Evolutionary conservation across 2,329 filamentous ascomycete species (phyloP), one percentile per base, ranked within the genome.

Genomic region (Dactylellina cionopaga): DNA sequence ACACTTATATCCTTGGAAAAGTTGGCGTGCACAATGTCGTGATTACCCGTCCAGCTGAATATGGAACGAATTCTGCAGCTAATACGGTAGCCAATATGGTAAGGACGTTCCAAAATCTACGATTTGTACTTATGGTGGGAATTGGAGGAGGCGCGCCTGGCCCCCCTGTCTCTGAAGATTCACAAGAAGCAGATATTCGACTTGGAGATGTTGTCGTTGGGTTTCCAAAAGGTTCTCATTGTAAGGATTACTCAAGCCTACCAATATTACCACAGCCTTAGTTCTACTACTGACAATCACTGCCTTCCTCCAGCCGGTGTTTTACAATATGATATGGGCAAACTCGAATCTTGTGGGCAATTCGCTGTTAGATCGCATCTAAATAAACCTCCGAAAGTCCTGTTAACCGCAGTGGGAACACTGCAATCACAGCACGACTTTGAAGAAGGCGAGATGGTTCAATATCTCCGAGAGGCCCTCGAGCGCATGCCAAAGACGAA

Each of bases 281-380:
- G 10, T 39, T 3, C 7, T 55, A 11, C 1, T 58, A 60, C 25
- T 60, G 5, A 54, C 17, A 47, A 22, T 11, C 39, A 31, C n/a
- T 22, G 17, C 27, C 10, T 24, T 19, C 10, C 2, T 17, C 5
- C 11, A 63, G 58, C 22, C 11, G 58, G 44, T 24, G 58, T 63
- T 43, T 43, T 63, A 7, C 58, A 63, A 24, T 52, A 52, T 43
- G 58, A 63, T 43, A 63, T 63, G 58, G 58, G 58, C 10, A 63
- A 63, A 11, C 35, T 46, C 25, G 39, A 52, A 22, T n/a, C 22
- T 15, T 1, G 10, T 17, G 27, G 39, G 9, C 0, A 63, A 35
- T 63, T 43, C 46, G 43, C 31, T 5, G 44, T 63, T 25, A 1
- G 22, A 25, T 63, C 58, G n/a, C 58, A 44, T 33, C 24, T 52